Evolutionary conservation across 2,329 filamentous ascomycete species (phyloP), one percentile per base, ranked within the genome.

Genomic region (Aspergillus hiratsukae): DNA sequence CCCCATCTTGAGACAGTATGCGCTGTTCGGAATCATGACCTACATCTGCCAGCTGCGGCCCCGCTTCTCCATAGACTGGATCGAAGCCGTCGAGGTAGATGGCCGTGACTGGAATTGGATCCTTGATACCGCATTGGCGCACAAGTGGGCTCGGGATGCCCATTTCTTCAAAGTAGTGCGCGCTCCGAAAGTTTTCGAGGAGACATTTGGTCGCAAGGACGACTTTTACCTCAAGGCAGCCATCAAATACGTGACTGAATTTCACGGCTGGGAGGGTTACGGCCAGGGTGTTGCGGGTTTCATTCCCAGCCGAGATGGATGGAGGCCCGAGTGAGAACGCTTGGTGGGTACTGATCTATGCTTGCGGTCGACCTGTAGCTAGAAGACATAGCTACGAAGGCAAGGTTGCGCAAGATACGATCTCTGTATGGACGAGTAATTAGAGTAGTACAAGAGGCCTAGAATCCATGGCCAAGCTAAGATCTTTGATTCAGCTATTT

Each of bases 161-260:
- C 51, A 57, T 21, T 53, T 50, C 49, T 53, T 57, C 37, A 53
- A 57, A 48, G 51, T 57, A 10, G 23, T 48, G 3, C 46, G 51
- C 4, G 55, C 46, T 17, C 52, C 58, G n/a, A 63, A 52, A 49
- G 61, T 52, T 17, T 43, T 62, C 10, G 62, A 64, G 21, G 59
- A 66, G 51, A 69, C 72, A 0, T 76, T 72, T 72, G 66, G 66
- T 4, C 69, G 70, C 52, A 62, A 69, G 4, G 69, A 75, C 4
- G 59, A 67, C 21, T 75, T 72, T 55, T 78, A 72, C 63, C 61
- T 77, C 55, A 77, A 75, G 61, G 76, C 76, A 3, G 75, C 75
- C 5, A 66, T 76, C 21, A 77, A 74, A 59, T 76, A 78, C 62
- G 66, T 68, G 17, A 66, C 69, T 54, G 75, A 76, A 40, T 80